A percentile compares a stretch with the other conserved stretches of the same genome.
These are phyloP conservation scores for Zostera marina DNA, from an alignment of 116 monocot species.

Conservation along the genomic window DNA sequence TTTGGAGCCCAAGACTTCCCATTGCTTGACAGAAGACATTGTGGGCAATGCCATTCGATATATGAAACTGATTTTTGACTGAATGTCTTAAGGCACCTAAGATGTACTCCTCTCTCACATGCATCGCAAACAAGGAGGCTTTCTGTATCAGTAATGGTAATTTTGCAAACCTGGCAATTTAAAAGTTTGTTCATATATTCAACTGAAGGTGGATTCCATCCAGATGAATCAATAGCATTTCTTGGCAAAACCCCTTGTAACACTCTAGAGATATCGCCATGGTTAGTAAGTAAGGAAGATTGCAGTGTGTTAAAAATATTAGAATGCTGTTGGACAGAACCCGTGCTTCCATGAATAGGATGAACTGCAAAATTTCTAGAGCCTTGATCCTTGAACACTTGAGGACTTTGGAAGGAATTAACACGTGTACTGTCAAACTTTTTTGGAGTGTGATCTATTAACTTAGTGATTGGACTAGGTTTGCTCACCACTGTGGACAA, in stretches of 20 bases:
- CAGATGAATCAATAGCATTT: constrained; percentile 36
- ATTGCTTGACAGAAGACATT: constrained; percentile 56
- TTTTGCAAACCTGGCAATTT: constrained; percentile 66
- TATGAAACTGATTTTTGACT: constrained; percentile 51
- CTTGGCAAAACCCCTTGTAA: constrained; percentile 51
- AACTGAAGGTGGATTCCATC: constrained; percentile 48
- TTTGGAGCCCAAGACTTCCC: constrained; percentile 87
- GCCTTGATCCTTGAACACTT: constrained; percentile 18
- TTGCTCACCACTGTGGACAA: background rate
- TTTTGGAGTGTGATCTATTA: background rate
- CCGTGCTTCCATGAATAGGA: constrained; percentile 18
- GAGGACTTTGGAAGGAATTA: constrained; percentile 18
- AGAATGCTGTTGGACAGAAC: constrained; percentile 24
- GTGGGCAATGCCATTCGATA: constrained; percentile 87
- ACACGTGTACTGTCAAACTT: constrained; percentile 17
- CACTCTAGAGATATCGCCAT: constrained; percentile 60
- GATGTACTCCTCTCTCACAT: constrained; percentile 87
- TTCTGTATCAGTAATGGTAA: constrained; percentile 50
- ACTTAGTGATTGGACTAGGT: constrained; percentile 6
- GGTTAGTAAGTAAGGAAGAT: constrained; percentile 17
- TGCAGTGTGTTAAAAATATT: constrained; percentile 24
- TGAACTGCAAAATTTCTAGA: constrained; percentile 13
- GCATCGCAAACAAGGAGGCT: constrained; percentile 87
- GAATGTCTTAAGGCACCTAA: constrained; percentile 61
- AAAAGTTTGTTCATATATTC: constrained; percentile 55